A percentile compares a stretch with the other conserved stretches of the same genome.
phyloP scores from a whole-genome alignment of 1,284 basidiomycete genomes.

The Tremellales sp. region DNA sequence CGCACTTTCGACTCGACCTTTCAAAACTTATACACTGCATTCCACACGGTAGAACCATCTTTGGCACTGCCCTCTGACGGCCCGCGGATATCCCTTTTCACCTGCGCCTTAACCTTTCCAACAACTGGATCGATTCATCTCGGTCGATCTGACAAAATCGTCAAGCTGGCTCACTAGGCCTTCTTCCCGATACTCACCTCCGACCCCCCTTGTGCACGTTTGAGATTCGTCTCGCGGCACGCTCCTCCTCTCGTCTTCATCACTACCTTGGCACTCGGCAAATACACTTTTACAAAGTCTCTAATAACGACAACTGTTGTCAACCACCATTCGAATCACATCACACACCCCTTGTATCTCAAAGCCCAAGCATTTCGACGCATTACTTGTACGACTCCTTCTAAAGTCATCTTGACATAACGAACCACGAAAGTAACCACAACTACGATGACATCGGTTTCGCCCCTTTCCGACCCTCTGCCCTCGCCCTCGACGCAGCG shows the following conservation, averaged over 20 bases:
- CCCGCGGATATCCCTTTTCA: constrained; percentile 15
- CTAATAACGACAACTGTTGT: constrained; percentile 1
- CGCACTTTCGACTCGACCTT: constrained; percentile 26
- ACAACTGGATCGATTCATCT: neutral
- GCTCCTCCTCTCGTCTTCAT: constrained; percentile 24
- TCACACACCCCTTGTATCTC: neutral
- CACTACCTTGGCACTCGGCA: neutral
- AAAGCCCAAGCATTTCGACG: neutral
- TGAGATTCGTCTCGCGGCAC: constrained; percentile 48
- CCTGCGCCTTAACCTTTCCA: neutral
- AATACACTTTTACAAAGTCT: neutral
- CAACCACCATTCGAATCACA: constrained; percentile 1
- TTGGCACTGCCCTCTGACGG: no score
- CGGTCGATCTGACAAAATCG: no score
- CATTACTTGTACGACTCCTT: constrained; percentile 1
- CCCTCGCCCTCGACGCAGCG: constrained; percentile 11
- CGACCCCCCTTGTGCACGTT: constrained; percentile 49
- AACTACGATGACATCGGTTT: constrained; percentile 20
- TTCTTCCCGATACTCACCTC: constrained; percentile 16
- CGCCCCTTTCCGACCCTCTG: constrained; percentile 31
- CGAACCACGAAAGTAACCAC: neutral
- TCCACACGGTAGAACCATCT: constrained; percentile 1
- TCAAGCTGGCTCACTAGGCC: constrained; percentile 39
- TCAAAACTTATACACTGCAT: neutral
- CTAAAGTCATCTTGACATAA: neutral